A percentile compares a stretch with the other conserved stretches of the same genome.
Evolutionary conservation across 2,329 filamentous ascomycete species (phyloP).

Genomic region (Trichothecium sympodiale): DNA sequence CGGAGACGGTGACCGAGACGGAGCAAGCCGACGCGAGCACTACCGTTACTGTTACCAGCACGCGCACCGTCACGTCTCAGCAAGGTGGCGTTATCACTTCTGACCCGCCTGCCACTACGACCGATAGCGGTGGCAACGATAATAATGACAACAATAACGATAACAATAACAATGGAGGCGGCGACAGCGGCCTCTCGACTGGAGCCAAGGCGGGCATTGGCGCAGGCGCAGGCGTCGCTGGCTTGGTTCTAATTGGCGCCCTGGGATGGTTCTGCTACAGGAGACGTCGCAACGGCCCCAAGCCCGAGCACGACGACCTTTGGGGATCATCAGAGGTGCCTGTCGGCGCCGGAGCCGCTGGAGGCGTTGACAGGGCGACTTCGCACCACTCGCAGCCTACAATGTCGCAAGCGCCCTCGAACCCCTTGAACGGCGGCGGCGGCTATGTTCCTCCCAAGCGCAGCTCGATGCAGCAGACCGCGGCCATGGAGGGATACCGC

Average conservation of each 20-base stretch:
- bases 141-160: constrained; percentile 8
- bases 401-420: constrained; percentile 17
- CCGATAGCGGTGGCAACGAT: background rate
- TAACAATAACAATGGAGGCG: constrained; percentile 7
- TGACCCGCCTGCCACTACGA: background rate
- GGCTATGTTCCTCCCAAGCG: constrained; percentile 15
- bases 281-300: constrained; percentile 18
- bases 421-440: constrained; percentile 11
- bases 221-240: constrained; percentile 25
- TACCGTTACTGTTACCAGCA: constrained; percentile 26
- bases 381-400: constrained; percentile 8
- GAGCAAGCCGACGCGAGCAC: constrained; percentile 22
- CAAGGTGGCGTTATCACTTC: constrained; percentile 2
- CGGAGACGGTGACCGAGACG: constrained; percentile 20
- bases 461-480: constrained; percentile 12
- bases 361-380: constrained; percentile 8
- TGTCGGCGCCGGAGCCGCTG: constrained; percentile 12
- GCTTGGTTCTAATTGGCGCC: constrained; percentile 18
- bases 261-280: constrained; percentile 19
- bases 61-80: constrained; percentile 19
- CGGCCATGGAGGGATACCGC: constrained; percentile 23
- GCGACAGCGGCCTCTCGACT: constrained; percentile 21
- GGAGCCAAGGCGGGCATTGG: constrained; percentile 34
- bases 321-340: constrained; percentile 31
- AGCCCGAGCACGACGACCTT: constrained; percentile 25